These are phyloP conservation scores for Penicillium nucicola DNA, from an alignment of 495 filamentous ascomycete species.

Conservation along the genomic window DNA sequence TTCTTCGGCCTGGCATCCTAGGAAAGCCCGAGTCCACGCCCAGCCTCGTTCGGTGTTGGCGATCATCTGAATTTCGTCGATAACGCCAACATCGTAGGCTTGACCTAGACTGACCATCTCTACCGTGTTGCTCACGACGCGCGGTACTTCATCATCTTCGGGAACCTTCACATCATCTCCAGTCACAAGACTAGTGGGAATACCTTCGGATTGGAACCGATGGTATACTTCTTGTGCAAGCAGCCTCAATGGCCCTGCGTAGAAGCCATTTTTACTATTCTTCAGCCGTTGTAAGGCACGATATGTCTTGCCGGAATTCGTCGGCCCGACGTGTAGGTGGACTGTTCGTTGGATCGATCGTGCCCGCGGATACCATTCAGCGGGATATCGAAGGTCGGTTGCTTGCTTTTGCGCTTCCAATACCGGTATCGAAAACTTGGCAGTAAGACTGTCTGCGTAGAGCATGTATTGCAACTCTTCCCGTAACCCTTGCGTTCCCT, in stretches of 20 bases:
- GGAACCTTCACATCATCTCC: conserved; percentile 77
- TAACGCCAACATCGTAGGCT: conserved; percentile 81
- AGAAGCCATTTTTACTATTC: conserved; percentile 70
- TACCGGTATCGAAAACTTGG: conserved; percentile 44
- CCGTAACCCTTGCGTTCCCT: conserved; percentile 44
- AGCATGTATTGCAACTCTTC: conserved; percentile 57
- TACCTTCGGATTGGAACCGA: conserved; percentile 73
- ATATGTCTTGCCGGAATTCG: conserved; percentile 98
- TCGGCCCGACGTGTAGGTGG: conserved; percentile 94
- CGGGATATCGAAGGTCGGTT: conserved; percentile 77
- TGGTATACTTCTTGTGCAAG: conserved; percentile 91
- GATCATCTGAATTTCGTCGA: conserved; percentile 99
- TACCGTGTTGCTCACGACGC: conserved; percentile 83
- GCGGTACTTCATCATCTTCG: conserved; percentile 38
- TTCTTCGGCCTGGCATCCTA: conserved; percentile 82
- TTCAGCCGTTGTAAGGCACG: conserved; percentile 87
- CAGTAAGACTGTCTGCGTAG: conserved; percentile 49
- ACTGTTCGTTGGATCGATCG: conserved; percentile 75
- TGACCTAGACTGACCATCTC: conserved; percentile 84
- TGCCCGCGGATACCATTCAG: conserved; percentile 87
- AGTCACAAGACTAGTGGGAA: conserved; percentile 75
- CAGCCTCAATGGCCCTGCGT: conserved; percentile 85
- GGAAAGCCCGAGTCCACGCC: conserved; percentile 94
- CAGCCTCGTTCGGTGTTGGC: conserved; percentile 75
- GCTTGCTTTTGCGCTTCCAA: conserved; percentile 59